Evolutionary conservation across 2,329 filamentous ascomycete species (phyloP), one percentile per base, ranked within the genome.

Genomic region (Clarireedia paspali): DNA sequence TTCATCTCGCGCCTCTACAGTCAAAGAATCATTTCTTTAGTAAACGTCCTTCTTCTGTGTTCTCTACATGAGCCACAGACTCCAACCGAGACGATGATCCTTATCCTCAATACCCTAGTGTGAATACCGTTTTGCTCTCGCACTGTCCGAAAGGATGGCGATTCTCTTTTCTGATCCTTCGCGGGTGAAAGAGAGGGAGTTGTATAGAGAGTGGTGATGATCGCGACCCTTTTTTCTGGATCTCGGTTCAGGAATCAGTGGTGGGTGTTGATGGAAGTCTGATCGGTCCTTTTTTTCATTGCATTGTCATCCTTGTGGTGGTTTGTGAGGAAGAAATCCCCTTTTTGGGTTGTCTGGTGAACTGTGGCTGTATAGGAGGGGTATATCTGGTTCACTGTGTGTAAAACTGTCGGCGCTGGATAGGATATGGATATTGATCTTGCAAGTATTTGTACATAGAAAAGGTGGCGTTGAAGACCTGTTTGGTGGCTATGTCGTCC

Each of bases 181-280:
- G n/a, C 23, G n/a, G 17, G 4, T 14, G 6, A 34, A 20, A 20
- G 20, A 3, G 30, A 34, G 30, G 9, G 2, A 6, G 10, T 80
- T 85, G 85, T 89, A 88, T 84, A 91, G 87, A 87, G 82, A 85
- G 86, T 85, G 86, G 84, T 90, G 87, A 94, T 94, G 90, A 95
- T 94, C 89, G 94, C 87, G 79, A 85, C 87, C 88, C 86, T 75
- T 79, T 78, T 71, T 69, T 76, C 72, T 75, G 81, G 84, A 83
- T 83, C 85, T 91, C 76, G 87, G 87, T 85, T 87, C 81, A 81
- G 77, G 74, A 77, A 75, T 74, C 77, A 77, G 87, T 47, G 87
- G 87, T 88, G 88, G 88, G 87, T 83, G 80, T 81, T 78, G 87
- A 87, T 79, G 87, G 86, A 88, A 82, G 87, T 91, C 89, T 94